phyloP scores from a whole-genome alignment of 441 rosid species.

The Hura crepitans region DNA sequence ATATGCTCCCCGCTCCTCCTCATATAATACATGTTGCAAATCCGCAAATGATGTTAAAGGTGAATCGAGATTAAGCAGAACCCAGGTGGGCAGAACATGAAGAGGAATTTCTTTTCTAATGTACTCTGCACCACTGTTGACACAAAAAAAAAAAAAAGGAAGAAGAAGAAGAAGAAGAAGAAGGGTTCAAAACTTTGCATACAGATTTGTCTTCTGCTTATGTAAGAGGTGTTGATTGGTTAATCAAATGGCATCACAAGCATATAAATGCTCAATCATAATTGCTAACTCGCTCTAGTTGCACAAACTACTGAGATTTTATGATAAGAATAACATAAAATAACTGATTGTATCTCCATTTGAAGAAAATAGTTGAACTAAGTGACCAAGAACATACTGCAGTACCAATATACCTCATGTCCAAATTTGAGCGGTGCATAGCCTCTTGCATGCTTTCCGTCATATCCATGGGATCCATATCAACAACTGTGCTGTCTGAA shows the following conservation, averaged over 20 bases:
- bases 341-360: neutral
- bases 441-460: slow-evolving; percentile 98
- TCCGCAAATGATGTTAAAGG: slow-evolving; percentile 74
- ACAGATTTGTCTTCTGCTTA: neutral
- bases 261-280: neutral
- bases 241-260: neutral
- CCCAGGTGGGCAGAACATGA: slow-evolving; percentile 62
- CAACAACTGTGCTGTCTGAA: slow-evolving; percentile 38
- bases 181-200: slow-evolving; percentile 24
- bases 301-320: neutral
- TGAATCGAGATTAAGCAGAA: slow-evolving; percentile 65
- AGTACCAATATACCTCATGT: slow-evolving; percentile 60
- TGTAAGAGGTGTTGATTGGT: neutral
- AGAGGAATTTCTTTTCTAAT: slow-evolving; percentile 83
- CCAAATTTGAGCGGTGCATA: slow-evolving; percentile 89
- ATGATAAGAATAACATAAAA: neutral
- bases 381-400: slow-evolving; percentile 30
- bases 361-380: slow-evolving; percentile 4
- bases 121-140: slow-evolving; percentile 74
- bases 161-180: too few relatives aligned
- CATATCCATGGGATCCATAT: slow-evolving; percentile 87
- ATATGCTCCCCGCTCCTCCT: slow-evolving; percentile 81
- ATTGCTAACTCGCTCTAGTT: neutral
- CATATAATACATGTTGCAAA: slow-evolving; percentile 77
- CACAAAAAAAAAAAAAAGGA: slow-evolving; percentile 21